Base-by-base conservation (phyloP, 495 filamentous ascomycete genomes). In the Aspergillus sparsus region DNA sequence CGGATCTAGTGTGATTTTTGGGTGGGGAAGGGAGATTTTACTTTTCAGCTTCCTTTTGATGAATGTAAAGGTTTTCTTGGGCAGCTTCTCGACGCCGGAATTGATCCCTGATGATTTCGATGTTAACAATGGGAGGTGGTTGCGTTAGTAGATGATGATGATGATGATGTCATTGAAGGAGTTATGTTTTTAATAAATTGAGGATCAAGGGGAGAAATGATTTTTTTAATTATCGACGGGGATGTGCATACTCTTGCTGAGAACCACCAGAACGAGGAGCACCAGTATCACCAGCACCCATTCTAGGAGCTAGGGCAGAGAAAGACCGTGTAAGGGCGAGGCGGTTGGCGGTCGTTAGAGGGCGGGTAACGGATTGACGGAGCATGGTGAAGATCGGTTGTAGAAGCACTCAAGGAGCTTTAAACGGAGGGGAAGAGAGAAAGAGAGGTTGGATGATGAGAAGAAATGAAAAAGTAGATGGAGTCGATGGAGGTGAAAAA, bases 71-170 rank as follows among this genome's bases (percentile, higher is more conserved):
- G 70, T 89, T 86, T 77, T 99, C 94, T 70, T 80, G 82, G 60
- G 93, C 93, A 62, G 86, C 86, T 78, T 99, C 94, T 65, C 94
- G 91, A 71, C 87, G 86, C 71, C 88, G 88, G 84, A 97, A 99
- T 52, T 88, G 81, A 71, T 99, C 94, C 60, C 93, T 93, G 61
- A 66, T 51, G 15, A 56, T 63, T 55, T 62, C 61, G 41, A 27
- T 58, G 51, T 13, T 52, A 21, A 33, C 27, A 21, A 32, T 33
- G 6, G 41, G 15, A 52, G n/a, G 46, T n/a, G 15, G 12, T 7
- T 6, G 18, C 10, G 12, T 12, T 32, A 31, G 56, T 7, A 32
- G 55, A 7, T 50, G 55, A 58, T 62, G 42, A 16, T 61, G 44
- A 45, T 34, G 47, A 57, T 64, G 65, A 67, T 61, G 59, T 70